Evolutionary conservation across 2,329 filamentous ascomycete genomes (phyloP).

Genomic region (Pseudogymnoascus sp.): DNA sequence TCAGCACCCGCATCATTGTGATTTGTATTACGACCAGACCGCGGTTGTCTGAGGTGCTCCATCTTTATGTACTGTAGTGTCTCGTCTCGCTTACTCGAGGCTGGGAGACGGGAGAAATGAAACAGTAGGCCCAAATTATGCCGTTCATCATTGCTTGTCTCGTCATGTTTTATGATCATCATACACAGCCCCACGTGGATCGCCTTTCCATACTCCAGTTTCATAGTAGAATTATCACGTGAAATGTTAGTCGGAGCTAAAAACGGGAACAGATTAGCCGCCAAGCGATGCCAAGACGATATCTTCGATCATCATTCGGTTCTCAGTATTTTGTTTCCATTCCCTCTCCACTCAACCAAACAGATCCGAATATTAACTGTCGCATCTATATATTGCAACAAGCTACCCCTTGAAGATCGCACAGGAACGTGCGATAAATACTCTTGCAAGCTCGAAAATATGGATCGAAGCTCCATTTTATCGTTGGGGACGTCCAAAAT

Average conservation of each 20-base stretch:
- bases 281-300: not conserved
- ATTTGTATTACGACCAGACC: slow-evolving; percentile 45
- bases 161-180: not conserved
- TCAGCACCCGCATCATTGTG: slow-evolving; percentile 50
- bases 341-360: not conserved
- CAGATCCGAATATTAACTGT: not conserved
- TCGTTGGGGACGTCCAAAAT: not conserved
- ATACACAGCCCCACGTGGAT: not conserved
- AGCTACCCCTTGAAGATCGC: not conserved
- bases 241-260: not conserved
- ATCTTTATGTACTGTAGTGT: not conserved
- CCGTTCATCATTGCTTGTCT: not conserved
- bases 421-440: not conserved
- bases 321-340: not conserved
- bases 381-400: not conserved
- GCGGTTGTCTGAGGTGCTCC: slow-evolving; percentile 16
- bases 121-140: not conserved
- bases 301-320: not conserved
- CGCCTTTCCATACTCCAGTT: not conserved
- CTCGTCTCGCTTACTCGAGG: not conserved
- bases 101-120: not conserved
- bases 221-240: not conserved
- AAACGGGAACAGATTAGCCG: not conserved
- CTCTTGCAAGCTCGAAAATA: not conserved
- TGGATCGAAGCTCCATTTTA: not conserved